A percentile compares a stretch with the other conserved stretches of the same genome.
phyloP scores from a whole-genome alignment of 192 early-diverging fungal species.

The Linnemannia zychae region DNA sequence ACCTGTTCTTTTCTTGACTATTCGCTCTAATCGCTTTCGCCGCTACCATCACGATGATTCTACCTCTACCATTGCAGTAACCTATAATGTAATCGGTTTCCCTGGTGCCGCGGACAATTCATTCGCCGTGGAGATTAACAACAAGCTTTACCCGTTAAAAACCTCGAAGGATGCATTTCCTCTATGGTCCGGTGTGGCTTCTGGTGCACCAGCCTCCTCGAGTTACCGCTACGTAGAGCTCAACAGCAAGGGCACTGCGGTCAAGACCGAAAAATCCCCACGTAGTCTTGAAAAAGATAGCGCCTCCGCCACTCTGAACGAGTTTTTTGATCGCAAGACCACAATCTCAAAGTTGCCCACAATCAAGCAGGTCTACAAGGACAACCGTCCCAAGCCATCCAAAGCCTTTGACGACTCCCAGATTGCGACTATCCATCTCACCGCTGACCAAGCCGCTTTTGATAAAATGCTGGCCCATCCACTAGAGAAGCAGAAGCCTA shows the following conservation, averaged over 20 bases:
- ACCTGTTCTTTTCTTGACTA: background rate
- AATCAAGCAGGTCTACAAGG: slow-evolving; percentile 30
- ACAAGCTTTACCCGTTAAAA: slow-evolving; percentile 14
- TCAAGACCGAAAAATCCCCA: slow-evolving; percentile 9
- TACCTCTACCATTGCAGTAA: slow-evolving; percentile 9
- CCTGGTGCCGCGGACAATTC: slow-evolving; percentile 15
- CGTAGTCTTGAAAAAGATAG: background rate
- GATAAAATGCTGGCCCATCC: slow-evolving; percentile 15
- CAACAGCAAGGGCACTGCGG: background rate
- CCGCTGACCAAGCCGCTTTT: slow-evolving; percentile 6
- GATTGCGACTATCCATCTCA: slow-evolving; percentile 21
- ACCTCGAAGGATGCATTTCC: slow-evolving; percentile 12
- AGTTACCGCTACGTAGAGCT: slow-evolving; percentile 26
- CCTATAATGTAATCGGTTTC: slow-evolving; percentile 31
- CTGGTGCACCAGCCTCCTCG: background rate
- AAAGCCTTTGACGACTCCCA: slow-evolving; percentile 26
- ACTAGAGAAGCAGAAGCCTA: background rate
- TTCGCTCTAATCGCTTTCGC: background rate
- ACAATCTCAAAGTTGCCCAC: slow-evolving; percentile 14
- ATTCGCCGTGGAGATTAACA: slow-evolving; percentile 23
- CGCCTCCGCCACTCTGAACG: slow-evolving; percentile 11
- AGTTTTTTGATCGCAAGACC: slow-evolving; percentile 23
- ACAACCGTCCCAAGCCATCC: slow-evolving; percentile 13
- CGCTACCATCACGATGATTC: background rate
- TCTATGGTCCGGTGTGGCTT: slow-evolving; percentile 13